Evolutionary conservation across 192 early-diverging fungal species (phyloP).

Genomic region (Endogone sp.): DNA sequence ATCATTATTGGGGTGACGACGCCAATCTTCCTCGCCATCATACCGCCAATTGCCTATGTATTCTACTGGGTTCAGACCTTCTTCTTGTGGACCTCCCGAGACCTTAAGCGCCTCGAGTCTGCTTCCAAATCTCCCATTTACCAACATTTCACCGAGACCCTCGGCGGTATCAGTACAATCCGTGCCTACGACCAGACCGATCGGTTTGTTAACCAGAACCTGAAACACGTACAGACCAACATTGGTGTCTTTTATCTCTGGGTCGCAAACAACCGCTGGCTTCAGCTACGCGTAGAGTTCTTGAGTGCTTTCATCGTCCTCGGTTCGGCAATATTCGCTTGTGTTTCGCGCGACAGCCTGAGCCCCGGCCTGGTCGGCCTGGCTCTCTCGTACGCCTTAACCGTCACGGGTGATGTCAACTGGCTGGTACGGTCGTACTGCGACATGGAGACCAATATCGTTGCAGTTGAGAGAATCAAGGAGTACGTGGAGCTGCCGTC

Average conservation of each 20-base stretch:
- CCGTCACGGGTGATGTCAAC: slow-evolving; percentile 78
- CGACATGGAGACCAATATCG: slow-evolving; percentile 74
- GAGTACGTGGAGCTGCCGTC: slow-evolving; percentile 77
- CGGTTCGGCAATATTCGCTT: slow-evolving; percentile 5
- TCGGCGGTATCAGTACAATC: slow-evolving; percentile 71
- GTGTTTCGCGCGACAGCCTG: background rate
- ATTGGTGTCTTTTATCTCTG: slow-evolving; percentile 4
- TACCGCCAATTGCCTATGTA: slow-evolving; percentile 1
- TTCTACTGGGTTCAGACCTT: slow-evolving; percentile 10
- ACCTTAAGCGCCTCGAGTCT: slow-evolving; percentile 41
- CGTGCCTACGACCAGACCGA: slow-evolving; percentile 48
- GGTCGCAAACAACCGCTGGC: slow-evolving; percentile 5
- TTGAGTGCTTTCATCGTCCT: slow-evolving; percentile 11
- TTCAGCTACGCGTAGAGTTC: slow-evolving; percentile 9
- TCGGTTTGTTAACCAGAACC: background rate
- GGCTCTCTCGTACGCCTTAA: slow-evolving; percentile 62
- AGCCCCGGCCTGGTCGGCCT: slow-evolving; percentile 42
- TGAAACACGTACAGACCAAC: slow-evolving; percentile 3
- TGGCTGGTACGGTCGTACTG: slow-evolving; percentile 86
- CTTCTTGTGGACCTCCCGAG: slow-evolving; percentile 16
- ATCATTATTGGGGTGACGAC: slow-evolving; percentile 10
- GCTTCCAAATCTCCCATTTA: slow-evolving; percentile 35
- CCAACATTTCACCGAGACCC: slow-evolving; percentile 41
- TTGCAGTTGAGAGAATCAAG: slow-evolving; percentile 73
- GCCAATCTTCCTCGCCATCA: background rate